Base-by-base conservation (phyloP, 768 basidiomycete species). In the Leccinum disarticulatum region DNA sequence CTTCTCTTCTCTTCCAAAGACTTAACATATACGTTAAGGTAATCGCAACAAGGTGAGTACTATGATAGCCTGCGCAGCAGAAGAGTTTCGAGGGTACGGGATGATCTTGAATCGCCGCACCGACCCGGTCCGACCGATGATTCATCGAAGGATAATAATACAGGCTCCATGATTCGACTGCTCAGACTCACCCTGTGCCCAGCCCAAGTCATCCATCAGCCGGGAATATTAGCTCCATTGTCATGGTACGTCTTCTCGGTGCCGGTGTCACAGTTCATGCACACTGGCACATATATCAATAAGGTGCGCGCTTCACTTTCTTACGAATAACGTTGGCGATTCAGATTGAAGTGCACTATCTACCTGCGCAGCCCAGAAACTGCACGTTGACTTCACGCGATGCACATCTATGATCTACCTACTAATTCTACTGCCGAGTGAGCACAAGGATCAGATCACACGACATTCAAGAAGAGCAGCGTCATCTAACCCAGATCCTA, bases 41-140 rank as follows among this genome's bases (percentile, higher is more conserved):
- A 22, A 19, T 22, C 30, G 22, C 19, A 36, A 52, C 15, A 22
- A 30, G 6, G 43, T 17, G 35, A 22, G 6, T 17, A 17, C 15
- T 38, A 17, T 38, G 36, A 38, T 36, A 46, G 38, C n/a, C 15
- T 46, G 33, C 25, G 10, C 31, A 17, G 27, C 13, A 17, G 8
- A 28, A 31, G 46, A 15, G 7, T 36, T 41, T 9, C 2, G 17
- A 46, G 28, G n/a, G 30, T 4, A 22, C 38, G 36, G 58, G 56
- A 41, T 47, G 1, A n/a, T 36, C 17, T 57, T 50, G 30, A 47
- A 49, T 60, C 28, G 22, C 61, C 56, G 56, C 14, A 33, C 8
- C 7, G 22, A 6, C 33, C 61, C 56, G 54, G 11, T 31, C 11
- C 13, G 22, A 6, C 30, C 52, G 8, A 28, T 11, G n/a, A 55